Base-by-base conservation (phyloP, 2,329 filamentous ascomycete genomes). In the Sarocladiaceae sp. region DNA sequence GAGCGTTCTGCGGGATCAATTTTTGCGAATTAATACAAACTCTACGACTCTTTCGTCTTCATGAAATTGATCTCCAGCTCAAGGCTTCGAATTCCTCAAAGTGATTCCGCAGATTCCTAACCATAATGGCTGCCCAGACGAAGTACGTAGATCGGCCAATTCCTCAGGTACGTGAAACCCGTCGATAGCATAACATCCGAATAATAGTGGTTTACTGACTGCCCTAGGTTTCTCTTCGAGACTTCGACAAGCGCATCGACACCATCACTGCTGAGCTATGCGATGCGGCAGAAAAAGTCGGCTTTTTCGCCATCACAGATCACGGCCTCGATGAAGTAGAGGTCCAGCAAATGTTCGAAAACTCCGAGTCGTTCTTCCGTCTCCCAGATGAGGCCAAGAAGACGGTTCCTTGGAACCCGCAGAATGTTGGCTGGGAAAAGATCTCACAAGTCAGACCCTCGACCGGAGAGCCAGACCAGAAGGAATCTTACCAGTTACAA, bases 401-500 rank as follows among this genome's bases (percentile, higher is more conserved):
- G 15, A 71, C 67, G 5, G 77, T 82, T 1, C 77, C 80, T 0
- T 84, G 77, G 68, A 77, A 70, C 39, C 67, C 66, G 11, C 70
- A 74, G 54, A 84, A 85, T 56, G 75, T 77, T 2, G 82, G 82
- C 7, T 84, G 81, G 80, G 81, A 84, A 67, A 79, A 79, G 62
- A 75, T 72, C 55, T 70, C 74, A 7, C 81, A 84, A 58, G 66
- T 84, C 39, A 73, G 81, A 12, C 80, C 80, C 1, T 82, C 77
- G 3, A 85, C 82, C 0, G 81, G 82, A 11, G 68, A 70, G 1
- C 71, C 77, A 1, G 82, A 86, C 62, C 73, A 71, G 48, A 85
- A 84, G 58, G 82, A 85, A 63, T 80, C 76, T 11, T 82, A 84
- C 60, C 81, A 84, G 62, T 68, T 85, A 63, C 81, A 85, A 59